A percentile compares a stretch with the other conserved stretches of the same genome.
Evolutionary conservation across 257 asterid genomes (phyloP).

Genomic region (Rubia yunnanensis): DNA sequence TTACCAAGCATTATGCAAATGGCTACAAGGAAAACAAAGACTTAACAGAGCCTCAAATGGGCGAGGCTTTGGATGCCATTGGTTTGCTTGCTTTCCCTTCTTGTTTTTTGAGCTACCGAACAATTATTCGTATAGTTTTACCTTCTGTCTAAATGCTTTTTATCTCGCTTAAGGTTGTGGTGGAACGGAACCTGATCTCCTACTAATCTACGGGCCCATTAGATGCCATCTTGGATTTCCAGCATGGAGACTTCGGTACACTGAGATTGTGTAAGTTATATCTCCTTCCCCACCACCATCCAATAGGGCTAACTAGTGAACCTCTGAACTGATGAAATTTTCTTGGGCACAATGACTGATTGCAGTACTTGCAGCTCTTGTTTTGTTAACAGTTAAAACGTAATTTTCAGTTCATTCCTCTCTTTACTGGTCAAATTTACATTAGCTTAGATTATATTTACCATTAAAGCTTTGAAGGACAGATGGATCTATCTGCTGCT

Average conservation of each 20-base stretch:
- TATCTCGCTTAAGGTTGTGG: conserved; percentile 46
- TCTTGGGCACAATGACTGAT: neutral
- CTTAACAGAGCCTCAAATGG: conserved; percentile 65
- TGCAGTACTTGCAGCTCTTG: neutral
- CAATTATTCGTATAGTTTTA: neutral
- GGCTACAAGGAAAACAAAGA: conserved; percentile 29
- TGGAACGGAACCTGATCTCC: conserved; percentile 69
- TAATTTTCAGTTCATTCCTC: neutral
- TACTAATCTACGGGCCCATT: conserved; percentile 77
- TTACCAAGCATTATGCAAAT: conserved; percentile 42
- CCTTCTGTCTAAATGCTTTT: neutral
- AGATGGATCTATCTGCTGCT: neutral
- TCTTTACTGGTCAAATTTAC: neutral
- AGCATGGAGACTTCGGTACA: conserved; percentile 88
- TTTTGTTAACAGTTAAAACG: neutral
- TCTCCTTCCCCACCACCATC: neutral
- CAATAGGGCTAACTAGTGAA: neutral
- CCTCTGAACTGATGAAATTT: neutral
- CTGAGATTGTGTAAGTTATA: conserved; percentile 79
- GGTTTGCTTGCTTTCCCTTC: conserved; percentile 35
- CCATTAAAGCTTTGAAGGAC: neutral
- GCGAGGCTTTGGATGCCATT: conserved; percentile 52
- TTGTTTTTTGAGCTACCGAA: neutral
- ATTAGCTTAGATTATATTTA: neutral
- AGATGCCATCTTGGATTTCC: conserved; percentile 97